Evolutionary conservation across 129 eudicot species (phyloP).

Genomic region (Ambrosia artemisiifolia): DNA sequence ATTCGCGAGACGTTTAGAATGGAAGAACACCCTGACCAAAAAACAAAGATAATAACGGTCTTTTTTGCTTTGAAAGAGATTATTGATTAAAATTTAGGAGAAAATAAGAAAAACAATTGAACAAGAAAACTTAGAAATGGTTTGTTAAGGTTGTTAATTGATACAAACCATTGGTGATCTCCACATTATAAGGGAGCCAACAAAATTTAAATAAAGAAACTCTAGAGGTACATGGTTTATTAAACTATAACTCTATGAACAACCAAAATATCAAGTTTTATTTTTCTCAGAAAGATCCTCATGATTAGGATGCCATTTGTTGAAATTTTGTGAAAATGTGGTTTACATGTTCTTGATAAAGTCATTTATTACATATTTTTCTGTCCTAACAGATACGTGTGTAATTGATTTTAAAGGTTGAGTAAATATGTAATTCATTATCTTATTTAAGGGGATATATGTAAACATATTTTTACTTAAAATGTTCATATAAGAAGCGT

Average conservation of each 20-base stretch:
- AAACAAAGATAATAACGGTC: not conserved
- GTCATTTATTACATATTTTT: too few species aligned
- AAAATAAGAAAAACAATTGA: constrained; percentile 19
- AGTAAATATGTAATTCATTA: too few species aligned
- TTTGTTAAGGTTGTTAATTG: constrained; percentile 29
- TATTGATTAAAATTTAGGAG: not conserved
- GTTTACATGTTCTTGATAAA: too few species aligned
- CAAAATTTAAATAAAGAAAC: constrained; percentile 5
- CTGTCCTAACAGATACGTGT: too few species aligned
- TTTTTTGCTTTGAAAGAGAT: constrained; percentile 8
- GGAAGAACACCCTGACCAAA: constrained; percentile 26
- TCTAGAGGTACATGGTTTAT: not conserved
- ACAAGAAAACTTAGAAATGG: constrained; percentile 12
- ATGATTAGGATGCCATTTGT: too few species aligned
- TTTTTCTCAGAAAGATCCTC: too few species aligned
- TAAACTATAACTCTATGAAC: not conserved
- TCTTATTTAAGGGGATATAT: too few species aligned
- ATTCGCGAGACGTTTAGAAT: constrained; percentile 24
- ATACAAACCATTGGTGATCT: constrained; percentile 23
- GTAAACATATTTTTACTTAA: too few species aligned
- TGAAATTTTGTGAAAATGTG: too few species aligned
- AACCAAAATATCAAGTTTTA: not conserved
- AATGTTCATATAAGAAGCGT: too few species aligned
- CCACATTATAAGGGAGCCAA: constrained; percentile 32
- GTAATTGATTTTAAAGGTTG: too few species aligned